Evolutionary conservation across 2,329 filamentous ascomycete species (phyloP).

Genomic region (Colletotrichum limetticola): DNA sequence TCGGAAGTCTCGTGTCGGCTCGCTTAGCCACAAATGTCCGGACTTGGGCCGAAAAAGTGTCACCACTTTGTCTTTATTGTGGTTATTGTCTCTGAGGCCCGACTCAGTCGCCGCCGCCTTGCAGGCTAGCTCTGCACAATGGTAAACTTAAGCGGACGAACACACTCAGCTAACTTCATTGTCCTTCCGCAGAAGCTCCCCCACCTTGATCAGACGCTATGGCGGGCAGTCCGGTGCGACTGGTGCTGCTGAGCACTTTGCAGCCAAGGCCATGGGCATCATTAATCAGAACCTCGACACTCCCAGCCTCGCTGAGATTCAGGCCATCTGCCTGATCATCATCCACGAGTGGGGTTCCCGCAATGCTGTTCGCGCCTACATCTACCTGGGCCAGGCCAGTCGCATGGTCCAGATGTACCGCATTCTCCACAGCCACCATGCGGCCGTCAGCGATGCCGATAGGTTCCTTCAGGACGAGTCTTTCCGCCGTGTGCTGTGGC

Average conservation of each 20-base stretch:
- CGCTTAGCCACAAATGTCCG: slow-evolving; percentile 22
- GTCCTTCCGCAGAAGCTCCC: slow-evolving; percentile 59
- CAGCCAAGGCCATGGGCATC: slow-evolving; percentile 65
- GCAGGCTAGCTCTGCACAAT: not conserved
- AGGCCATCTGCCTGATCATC: slow-evolving; percentile 69
- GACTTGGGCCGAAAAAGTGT: slow-evolving; percentile 23
- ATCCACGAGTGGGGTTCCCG: slow-evolving; percentile 72
- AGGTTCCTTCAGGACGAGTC: slow-evolving; percentile 71
- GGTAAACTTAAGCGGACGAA: not conserved
- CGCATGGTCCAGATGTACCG: slow-evolving; percentile 74
- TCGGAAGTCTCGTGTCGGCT: slow-evolving; percentile 27
- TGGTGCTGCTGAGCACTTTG: slow-evolving; percentile 68
- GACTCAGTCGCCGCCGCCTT: not conserved
- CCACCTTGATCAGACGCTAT: slow-evolving; percentile 67
- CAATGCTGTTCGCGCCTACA: slow-evolving; percentile 71
- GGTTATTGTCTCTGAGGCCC: slow-evolving; percentile 19
- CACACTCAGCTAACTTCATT: slow-evolving; percentile 11
- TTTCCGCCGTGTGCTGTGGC: slow-evolving; percentile 70
- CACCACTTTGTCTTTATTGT: not conserved
- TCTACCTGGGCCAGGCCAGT: slow-evolving; percentile 71
- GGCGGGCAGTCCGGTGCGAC: slow-evolving; percentile 62
- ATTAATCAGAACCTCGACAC: slow-evolving; percentile 70
- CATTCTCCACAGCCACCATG: slow-evolving; percentile 66
- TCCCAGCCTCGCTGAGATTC: slow-evolving; percentile 69
- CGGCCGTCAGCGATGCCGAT: slow-evolving; percentile 60